Evolutionary conservation across 2,329 filamentous ascomycete genomes (phyloP).

Genomic region (Pestalotiopsis sp.): DNA sequence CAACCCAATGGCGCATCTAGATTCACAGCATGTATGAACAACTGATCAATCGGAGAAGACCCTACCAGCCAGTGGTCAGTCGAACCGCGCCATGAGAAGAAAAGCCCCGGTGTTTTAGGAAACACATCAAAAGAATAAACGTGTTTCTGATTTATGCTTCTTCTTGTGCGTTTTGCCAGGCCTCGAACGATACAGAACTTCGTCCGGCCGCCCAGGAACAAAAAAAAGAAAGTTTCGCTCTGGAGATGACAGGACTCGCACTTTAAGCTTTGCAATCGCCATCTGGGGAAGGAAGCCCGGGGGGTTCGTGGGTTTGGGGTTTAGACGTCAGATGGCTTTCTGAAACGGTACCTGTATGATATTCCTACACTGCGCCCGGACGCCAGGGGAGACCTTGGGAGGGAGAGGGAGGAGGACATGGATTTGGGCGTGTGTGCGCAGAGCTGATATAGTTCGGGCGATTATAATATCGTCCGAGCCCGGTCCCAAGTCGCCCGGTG

Average conservation of each 20-base stretch:
- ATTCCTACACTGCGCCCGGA: conserved; percentile 6
- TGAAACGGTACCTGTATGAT: conserved; percentile 21
- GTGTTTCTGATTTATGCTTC: conserved; percentile 8
- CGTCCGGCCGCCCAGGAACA: too few species aligned
- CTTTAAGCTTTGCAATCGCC: neutral
- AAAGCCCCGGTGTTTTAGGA: neutral
- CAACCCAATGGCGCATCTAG: too few species aligned
- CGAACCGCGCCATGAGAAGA: neutral
- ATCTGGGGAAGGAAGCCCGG: neutral
- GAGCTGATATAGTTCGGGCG: too few species aligned
- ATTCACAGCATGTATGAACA: too few species aligned
- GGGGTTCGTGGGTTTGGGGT: neutral
- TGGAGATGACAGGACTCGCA: conserved; percentile 9
- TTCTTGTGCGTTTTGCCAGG: neutral
- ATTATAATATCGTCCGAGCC: too few species aligned
- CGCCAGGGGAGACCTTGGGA: neutral
- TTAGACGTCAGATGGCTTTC: neutral
- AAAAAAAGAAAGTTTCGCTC: neutral
- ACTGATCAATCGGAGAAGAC: too few species aligned
- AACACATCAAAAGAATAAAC: neutral
- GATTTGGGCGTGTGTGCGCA: neutral
- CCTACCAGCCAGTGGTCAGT: neutral
- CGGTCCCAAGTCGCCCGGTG: too few species aligned
- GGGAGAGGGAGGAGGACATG: neutral
- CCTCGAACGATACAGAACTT: too few species aligned